Percentiles rank a stretch among this genome's conserved stretches.
Evolutionary conservation across 2,329 filamentous ascomycete species (phyloP).

Genomic region (Venturia nashicola): DNA sequence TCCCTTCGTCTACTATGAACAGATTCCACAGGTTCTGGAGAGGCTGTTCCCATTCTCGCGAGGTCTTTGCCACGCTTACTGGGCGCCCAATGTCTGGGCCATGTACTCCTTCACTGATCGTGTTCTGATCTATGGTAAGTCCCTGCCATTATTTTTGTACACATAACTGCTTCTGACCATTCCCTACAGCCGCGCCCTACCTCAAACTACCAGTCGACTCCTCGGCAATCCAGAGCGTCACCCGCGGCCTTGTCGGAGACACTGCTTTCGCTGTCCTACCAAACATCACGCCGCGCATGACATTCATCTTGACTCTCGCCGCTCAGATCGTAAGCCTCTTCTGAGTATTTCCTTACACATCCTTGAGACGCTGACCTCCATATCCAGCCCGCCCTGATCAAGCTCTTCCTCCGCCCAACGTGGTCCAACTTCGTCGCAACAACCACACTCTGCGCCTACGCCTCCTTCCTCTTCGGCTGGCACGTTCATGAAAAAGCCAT

Average conservation of each 20-base stretch:
- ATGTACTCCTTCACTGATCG: constrained; percentile 89
- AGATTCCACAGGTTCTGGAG: constrained; percentile 71
- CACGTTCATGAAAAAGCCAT: constrained; percentile 98
- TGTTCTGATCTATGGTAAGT: constrained; percentile 52
- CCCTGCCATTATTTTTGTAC: constrained; percentile 68
- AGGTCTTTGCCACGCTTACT: constrained; percentile 93
- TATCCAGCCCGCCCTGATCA: constrained; percentile 53
- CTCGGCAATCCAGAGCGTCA: constrained; percentile 75
- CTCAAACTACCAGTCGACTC: constrained; percentile 61
- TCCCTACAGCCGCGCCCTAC: constrained; percentile 56
- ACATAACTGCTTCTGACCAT: constrained; percentile 45
- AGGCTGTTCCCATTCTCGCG: constrained; percentile 88
- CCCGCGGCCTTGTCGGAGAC: constrained; percentile 83
- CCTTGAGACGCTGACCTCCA: too few relatives aligned
- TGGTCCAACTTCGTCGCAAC: constrained; percentile 87
- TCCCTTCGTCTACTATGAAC: constrained; percentile 69
- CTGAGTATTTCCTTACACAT: too few relatives aligned
- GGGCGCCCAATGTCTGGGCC: constrained; percentile 96
- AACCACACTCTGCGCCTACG: constrained; percentile 86
- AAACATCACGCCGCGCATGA: constrained; percentile 65
- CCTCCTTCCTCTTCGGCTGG: constrained; percentile 98
- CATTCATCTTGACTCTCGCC: constrained; percentile 69
- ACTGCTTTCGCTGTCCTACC: constrained; percentile 89
- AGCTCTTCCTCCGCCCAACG: constrained; percentile 66
- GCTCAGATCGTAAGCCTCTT: too few relatives aligned